A percentile compares a stretch with the other conserved stretches of the same genome.
These are phyloP conservation scores for Euphorbia peplus DNA, from an alignment of 345 rosid species.

Conservation along the genomic window DNA sequence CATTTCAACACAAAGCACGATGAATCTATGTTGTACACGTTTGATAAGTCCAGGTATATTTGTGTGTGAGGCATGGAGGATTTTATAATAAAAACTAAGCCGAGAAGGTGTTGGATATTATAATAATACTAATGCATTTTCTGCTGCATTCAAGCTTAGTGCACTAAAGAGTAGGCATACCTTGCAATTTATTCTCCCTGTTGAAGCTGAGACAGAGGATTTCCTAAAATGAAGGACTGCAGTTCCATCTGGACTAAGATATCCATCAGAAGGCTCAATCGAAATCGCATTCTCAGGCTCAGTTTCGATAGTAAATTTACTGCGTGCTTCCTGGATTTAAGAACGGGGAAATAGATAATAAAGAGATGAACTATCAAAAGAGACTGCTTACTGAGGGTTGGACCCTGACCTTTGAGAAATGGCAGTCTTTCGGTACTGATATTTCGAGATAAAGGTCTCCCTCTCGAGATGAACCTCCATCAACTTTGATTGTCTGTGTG, in stretches of 20 bases:
- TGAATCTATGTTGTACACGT: too few relatives aligned
- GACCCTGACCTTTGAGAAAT: constrained; percentile 72
- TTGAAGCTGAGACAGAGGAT: constrained; percentile 48
- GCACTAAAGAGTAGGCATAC: constrained; percentile 26
- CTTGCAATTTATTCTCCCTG: constrained; percentile 79
- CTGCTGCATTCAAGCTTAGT: neutral
- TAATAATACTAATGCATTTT: too few relatives aligned
- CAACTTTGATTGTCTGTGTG: constrained; percentile 49
- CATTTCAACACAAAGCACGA: too few relatives aligned
- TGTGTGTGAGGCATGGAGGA: too few relatives aligned
- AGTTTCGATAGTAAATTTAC: constrained; percentile 63
- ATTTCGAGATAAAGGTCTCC: constrained; percentile 63
- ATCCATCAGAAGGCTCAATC: constrained; percentile 63
- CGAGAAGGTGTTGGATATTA: too few relatives aligned
- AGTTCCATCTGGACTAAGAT: constrained; percentile 67
- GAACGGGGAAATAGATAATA: neutral
- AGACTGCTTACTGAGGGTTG: neutral
- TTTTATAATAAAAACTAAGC: too few relatives aligned
- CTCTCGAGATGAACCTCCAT: constrained; percentile 54
- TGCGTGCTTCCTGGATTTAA: constrained; percentile 65
- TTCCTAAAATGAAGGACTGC: constrained; percentile 56
- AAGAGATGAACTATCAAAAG: neutral
- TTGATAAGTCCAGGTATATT: too few relatives aligned
- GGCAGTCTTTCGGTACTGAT: constrained; percentile 73
- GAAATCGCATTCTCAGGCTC: constrained; percentile 66